These are phyloP conservation scores for Pichia sp. DNA, from an alignment of 1,139 yeast genomes.

Conservation along the genomic window DNA sequence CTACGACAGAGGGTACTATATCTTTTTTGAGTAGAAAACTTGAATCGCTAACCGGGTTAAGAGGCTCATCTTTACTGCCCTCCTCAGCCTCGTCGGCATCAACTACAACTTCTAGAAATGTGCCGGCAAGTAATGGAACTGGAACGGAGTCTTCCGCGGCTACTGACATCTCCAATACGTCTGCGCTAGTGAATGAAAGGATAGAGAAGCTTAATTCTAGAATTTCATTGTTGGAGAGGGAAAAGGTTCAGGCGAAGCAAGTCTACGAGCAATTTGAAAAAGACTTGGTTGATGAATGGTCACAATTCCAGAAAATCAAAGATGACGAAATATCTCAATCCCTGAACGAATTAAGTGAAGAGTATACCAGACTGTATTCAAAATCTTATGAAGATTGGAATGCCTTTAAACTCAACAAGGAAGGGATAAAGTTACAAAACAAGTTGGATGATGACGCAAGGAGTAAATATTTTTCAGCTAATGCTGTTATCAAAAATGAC, in stretches of 20 bases:
- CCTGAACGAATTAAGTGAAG: conserved; percentile 65
- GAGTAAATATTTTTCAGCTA: conserved; percentile 22
- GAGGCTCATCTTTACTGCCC: conserved; percentile 11
- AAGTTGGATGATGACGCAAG: conserved; percentile 5
- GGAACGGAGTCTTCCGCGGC: background rate
- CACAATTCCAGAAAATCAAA: conserved; percentile 77
- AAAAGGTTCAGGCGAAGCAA: conserved; percentile 26
- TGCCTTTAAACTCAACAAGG: conserved; percentile 31
- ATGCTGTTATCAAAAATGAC: conserved; percentile 28
- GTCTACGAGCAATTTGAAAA: conserved; percentile 63
- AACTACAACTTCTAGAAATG: background rate
- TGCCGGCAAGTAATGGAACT: conserved; percentile 38
- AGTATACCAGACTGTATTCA: conserved; percentile 70
- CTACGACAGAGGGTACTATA: conserved; percentile 33
- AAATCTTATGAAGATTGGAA: conserved; percentile 73
- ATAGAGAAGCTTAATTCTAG: conserved; percentile 36
- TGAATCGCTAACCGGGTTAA: conserved; percentile 30
- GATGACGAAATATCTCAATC: conserved; percentile 70
- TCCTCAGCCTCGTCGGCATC: conserved; percentile 7
- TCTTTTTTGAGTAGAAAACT: conserved; percentile 31
- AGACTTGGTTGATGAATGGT: conserved; percentile 65
- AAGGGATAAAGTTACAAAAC: conserved; percentile 3
- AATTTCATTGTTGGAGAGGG: conserved; percentile 29
- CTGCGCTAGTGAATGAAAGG: conserved; percentile 53
- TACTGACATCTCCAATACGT: background rate